A percentile compares a stretch with the other conserved stretches of the same genome.
phyloP scores from a whole-genome alignment of 2,329 filamentous ascomycete genomes.

The Tolypocladium inflatum region DNA sequence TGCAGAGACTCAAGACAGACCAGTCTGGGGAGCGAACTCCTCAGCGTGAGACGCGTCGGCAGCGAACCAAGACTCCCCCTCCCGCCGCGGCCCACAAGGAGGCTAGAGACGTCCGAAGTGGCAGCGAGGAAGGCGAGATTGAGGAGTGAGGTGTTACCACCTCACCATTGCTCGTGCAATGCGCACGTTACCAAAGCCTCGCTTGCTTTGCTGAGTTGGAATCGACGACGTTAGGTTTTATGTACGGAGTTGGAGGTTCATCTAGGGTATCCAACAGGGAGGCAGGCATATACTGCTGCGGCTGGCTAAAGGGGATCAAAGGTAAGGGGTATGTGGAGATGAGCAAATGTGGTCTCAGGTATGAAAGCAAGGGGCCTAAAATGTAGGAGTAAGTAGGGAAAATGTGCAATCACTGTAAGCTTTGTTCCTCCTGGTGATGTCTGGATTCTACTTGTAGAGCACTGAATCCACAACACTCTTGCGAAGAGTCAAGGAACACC shows the following conservation, averaged over 20 bases:
- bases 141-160: slow-evolving; percentile 45
- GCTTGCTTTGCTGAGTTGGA: not conserved
- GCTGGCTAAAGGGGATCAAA: not conserved
- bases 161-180: not conserved
- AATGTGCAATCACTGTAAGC: not conserved
- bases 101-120: slow-evolving; percentile 38
- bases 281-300: not conserved
- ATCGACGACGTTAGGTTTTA: not conserved
- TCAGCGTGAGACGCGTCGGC: slow-evolving; percentile 44
- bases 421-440: not conserved
- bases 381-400: not conserved
- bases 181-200: not conserved
- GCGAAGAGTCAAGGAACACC: not conserved
- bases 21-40: slow-evolving; percentile 51
- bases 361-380: not conserved
- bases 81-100: slow-evolving; percentile 36
- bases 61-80: slow-evolving; percentile 41
- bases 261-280: not conserved
- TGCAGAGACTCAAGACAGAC: slow-evolving; percentile 49
- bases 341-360: not conserved
- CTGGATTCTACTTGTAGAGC: not conserved
- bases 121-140: slow-evolving; percentile 96
- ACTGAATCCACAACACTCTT: not conserved
- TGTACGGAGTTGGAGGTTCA: not conserved
- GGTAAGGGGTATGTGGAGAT: not conserved